Percentiles rank a stretch among this genome's conserved stretches.
Conservation (phyloP, 2,329 filamentous ascomycete genomes). For the Tolypocladium inflatum region DNA sequence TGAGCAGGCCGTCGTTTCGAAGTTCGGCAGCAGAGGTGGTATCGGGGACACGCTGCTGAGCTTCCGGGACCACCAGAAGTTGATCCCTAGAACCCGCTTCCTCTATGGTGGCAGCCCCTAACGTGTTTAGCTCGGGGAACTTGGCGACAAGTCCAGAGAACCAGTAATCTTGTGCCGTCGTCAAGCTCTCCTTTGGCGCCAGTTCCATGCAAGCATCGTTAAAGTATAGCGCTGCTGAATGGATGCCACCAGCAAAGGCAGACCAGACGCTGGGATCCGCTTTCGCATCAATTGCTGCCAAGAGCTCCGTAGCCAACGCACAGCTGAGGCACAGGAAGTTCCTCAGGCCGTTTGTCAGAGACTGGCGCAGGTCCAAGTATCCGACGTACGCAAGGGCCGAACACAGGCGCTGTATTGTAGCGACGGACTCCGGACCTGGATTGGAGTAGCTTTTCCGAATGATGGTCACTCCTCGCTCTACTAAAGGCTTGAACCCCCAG, state of each 20-base stretch:
- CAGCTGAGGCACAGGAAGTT: constrained; percentile 31
- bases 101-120: constrained; percentile 1
- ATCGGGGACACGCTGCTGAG: background rate
- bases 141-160: constrained; percentile 12
- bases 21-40: constrained; percentile 13
- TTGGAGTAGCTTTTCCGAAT: constrained; percentile 14
- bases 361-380: constrained; percentile 30
- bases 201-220: constrained; percentile 27
- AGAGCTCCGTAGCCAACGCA: constrained; percentile 24
- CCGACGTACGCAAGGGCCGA: constrained; percentile 38
- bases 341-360: constrained; percentile 16
- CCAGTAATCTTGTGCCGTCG: constrained; percentile 12
- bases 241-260: constrained; percentile 26
- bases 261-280: constrained; percentile 24
- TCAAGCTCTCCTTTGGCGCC: background rate
- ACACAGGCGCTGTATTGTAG: constrained; percentile 25
- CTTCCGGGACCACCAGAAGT: constrained; percentile 3
- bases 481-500: constrained; percentile 23
- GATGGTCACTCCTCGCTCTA: constrained; percentile 15
- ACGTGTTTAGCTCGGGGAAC: constrained; percentile 17
- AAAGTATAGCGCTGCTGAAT: constrained; percentile 25
- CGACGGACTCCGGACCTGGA: constrained; percentile 10
- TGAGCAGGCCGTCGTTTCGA: constrained; percentile 27
- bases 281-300: constrained; percentile 22
- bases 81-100: background rate